Percentiles rank a stretch among this genome's conserved stretches.
phyloP scores from a whole-genome alignment of 2,329 filamentous ascomycete species.

The Simplicillium aogashimaense region DNA sequence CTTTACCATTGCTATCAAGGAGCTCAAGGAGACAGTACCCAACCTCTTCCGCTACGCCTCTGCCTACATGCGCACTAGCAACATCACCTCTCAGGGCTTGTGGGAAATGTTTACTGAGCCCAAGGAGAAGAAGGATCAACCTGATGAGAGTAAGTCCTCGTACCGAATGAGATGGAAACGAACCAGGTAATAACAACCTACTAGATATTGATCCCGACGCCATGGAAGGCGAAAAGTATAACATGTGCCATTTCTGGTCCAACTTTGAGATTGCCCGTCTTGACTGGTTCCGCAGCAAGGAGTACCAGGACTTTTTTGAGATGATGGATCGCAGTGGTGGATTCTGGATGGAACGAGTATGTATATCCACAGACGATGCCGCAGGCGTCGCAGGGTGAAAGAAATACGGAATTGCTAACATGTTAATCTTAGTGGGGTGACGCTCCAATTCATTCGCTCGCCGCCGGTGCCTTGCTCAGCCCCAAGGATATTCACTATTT shows the following conservation, averaged over 20 bases:
- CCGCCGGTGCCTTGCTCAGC: slow-evolving; percentile 76
- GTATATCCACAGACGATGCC: slow-evolving; percentile 11
- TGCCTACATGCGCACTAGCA: slow-evolving; percentile 89
- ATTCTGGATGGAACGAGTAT: slow-evolving; percentile 97
- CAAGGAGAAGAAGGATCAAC: slow-evolving; percentile 49
- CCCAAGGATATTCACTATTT: slow-evolving; percentile 93
- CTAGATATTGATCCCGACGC: slow-evolving; percentile 79
- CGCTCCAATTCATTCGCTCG: slow-evolving; percentile 94
- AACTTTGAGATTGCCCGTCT: slow-evolving; percentile 97
- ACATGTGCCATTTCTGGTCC: slow-evolving; percentile 99
- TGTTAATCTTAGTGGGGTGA: slow-evolving; percentile 74
- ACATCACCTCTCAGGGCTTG: slow-evolving; percentile 79
- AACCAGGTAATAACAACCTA: slow-evolving; percentile 60
- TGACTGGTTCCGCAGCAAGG: slow-evolving; percentile 93
- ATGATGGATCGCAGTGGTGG: slow-evolving; percentile 98
- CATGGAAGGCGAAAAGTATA: slow-evolving; percentile 97
- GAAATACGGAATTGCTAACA: slow-evolving; percentile 12
- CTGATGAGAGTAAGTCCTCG: slow-evolving; percentile 57
- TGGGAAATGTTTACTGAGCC: slow-evolving; percentile 99
- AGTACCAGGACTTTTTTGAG: slow-evolving; percentile 95
- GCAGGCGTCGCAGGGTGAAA: neutral
- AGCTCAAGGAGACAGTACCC: slow-evolving; percentile 92
- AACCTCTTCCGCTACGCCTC: slow-evolving; percentile 99
- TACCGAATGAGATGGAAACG: slow-evolving; percentile 73
- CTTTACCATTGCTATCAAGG: slow-evolving; percentile 97